These are phyloP conservation scores for Amanita pseudoporphyria DNA, from an alignment of 768 basidiomycete species.

Conservation along the genomic window DNA sequence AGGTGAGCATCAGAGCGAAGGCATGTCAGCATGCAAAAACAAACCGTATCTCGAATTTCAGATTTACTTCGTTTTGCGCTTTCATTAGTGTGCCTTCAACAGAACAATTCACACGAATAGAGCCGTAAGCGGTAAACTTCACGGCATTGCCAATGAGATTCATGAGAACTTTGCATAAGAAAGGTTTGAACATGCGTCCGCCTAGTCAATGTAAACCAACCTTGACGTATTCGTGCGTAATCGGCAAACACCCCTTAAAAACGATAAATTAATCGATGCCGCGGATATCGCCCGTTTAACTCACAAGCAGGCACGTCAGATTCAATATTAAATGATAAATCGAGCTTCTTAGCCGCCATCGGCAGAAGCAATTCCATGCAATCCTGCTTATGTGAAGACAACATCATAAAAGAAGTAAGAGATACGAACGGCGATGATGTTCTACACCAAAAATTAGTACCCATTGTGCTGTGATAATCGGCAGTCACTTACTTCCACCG, in stretches of 20 bases:
- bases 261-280: slow-evolving; percentile 1
- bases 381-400: slow-evolving; percentile 32
- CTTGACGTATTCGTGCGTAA: slow-evolving; percentile 66
- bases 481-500: slow-evolving; percentile 41
- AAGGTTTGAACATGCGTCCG: not conserved
- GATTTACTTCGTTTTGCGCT: slow-evolving; percentile 32
- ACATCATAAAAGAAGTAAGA: not conserved
- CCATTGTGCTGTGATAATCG: not conserved
- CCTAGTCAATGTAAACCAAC: slow-evolving; percentile 19
- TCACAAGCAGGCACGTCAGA: slow-evolving; percentile 55
- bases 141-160: slow-evolving; percentile 72
- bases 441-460: slow-evolving; percentile 21
- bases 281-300: slow-evolving; percentile 10
- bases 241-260: slow-evolving; percentile 58
- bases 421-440: slow-evolving; percentile 51
- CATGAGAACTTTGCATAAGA: slow-evolving; percentile 51
- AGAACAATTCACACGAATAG: slow-evolving; percentile 52
- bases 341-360: slow-evolving; percentile 67
- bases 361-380: slow-evolving; percentile 70
- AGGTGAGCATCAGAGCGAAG: not conserved
- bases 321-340: slow-evolving; percentile 65
- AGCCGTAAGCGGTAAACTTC: slow-evolving; percentile 60
- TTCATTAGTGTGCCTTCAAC: slow-evolving; percentile 30
- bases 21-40: slow-evolving; percentile 10
- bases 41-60: slow-evolving; percentile 63